Evolutionary conservation across 1,139 yeast genomes (phyloP).

Genomic region (Geotrichum candidum): DNA sequence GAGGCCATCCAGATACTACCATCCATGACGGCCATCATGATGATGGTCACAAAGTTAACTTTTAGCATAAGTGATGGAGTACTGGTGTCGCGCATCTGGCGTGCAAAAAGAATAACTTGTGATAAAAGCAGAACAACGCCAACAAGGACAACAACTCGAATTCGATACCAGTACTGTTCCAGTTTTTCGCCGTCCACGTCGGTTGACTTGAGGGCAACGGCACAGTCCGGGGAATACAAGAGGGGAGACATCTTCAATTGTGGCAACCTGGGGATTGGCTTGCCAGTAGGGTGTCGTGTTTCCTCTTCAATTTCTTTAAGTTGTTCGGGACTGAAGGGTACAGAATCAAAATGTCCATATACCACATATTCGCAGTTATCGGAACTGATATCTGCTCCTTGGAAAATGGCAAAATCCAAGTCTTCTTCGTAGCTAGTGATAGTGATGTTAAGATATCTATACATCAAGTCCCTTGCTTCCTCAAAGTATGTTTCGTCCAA

Average conservation of each 20-base stretch:
- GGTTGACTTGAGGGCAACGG: constrained; percentile 45
- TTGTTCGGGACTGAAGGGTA: constrained; percentile 48
- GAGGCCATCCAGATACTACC: constrained; percentile 60
- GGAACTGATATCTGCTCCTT: constrained; percentile 22
- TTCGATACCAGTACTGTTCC: constrained; percentile 45
- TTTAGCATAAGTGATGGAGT: constrained; percentile 78
- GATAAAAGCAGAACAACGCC: constrained; percentile 41
- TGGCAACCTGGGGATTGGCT: constrained; percentile 63
- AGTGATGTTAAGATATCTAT: constrained; percentile 42
- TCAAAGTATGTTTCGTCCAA: constrained; percentile 41
- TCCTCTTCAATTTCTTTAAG: constrained; percentile 65
- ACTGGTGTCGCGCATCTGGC: constrained; percentile 63
- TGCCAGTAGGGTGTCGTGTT: constrained; percentile 61
- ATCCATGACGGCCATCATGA: constrained; percentile 55
- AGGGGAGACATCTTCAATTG: constrained; percentile 50
- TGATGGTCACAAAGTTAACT: constrained; percentile 58
- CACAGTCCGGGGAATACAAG: constrained; percentile 87
- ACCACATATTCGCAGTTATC: constrained; percentile 65
- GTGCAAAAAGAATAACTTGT: constrained; percentile 47
- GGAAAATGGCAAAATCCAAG: constrained; percentile 23
- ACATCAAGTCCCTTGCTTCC: constrained; percentile 37
- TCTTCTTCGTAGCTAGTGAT: constrained; percentile 24
- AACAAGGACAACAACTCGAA: constrained; percentile 35
- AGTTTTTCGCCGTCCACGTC: constrained; percentile 51
- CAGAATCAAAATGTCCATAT: constrained; percentile 62